A percentile compares a stretch with the other conserved stretches of the same genome.
phyloP scores from a whole-genome alignment of 805 yeast species.

The Helenozyma rhizophorensis region DNA sequence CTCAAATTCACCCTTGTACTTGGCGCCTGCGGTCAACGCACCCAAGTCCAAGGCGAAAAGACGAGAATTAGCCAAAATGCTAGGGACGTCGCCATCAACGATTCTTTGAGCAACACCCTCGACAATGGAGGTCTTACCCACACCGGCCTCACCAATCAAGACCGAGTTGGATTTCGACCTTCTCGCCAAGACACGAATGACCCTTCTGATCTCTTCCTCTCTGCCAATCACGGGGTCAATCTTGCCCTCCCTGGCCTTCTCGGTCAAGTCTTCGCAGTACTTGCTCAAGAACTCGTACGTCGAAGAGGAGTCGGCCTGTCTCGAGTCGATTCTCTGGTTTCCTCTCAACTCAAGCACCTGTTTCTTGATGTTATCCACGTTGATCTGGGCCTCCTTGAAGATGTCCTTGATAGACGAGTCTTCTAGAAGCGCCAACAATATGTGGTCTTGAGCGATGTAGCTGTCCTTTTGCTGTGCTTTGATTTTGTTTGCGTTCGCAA shows the following conservation, averaged over 20 bases:
- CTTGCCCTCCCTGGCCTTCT: constrained; percentile 88
- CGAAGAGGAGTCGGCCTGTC: constrained; percentile 88
- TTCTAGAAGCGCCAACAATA: constrained; percentile 77
- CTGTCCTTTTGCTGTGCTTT: constrained; percentile 86
- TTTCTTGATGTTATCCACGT: constrained; percentile 65
- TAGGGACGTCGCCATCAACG: constrained; percentile 92
- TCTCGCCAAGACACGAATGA: constrained; percentile 93
- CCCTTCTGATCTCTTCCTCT: constrained; percentile 95
- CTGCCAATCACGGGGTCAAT: constrained; percentile 98
- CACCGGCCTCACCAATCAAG: constrained; percentile 98
- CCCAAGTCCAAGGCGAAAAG: constrained; percentile 90
- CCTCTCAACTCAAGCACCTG: constrained; percentile 85
- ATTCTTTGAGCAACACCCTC: constrained; percentile 99
- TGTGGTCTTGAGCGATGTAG: constrained; percentile 91
- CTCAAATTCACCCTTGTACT: constrained; percentile 97
- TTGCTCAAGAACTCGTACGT: constrained; percentile 79
- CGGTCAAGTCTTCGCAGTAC: constrained; percentile 92
- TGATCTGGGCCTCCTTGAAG: constrained; percentile 68
- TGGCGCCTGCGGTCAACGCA: constrained; percentile 97
- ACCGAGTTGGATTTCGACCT: constrained; percentile 96
- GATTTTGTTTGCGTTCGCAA: constrained; percentile 71
- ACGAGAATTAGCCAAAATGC: constrained; percentile 73
- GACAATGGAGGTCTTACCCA: constrained; percentile 96
- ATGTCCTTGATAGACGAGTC: constrained; percentile 67
- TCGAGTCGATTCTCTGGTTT: constrained; percentile 83